Base-by-base conservation (phyloP, 108 stramenopile genomes). In the Cylindrotheca fusiformis region DNA sequence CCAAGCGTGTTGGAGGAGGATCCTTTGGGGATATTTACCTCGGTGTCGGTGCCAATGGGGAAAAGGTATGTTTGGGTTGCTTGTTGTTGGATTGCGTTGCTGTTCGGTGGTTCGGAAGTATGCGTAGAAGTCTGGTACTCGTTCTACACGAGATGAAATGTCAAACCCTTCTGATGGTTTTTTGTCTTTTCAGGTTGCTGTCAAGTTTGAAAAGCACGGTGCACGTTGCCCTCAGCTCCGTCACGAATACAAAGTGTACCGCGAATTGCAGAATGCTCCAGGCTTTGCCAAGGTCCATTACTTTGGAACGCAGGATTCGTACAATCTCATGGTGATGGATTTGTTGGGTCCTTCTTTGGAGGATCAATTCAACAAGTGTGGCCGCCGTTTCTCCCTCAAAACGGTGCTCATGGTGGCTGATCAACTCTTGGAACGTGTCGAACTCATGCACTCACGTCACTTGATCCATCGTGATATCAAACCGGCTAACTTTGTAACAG, bases 281-380 rank as follows among this genome's bases (percentile, higher is more conserved):
- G 94, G 94, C 36, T 95, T 95, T 53, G 94, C 95, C 63, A 94
- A 98, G 69, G 96, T 98, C 41, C 94, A 96, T 71, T 97, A 96
- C 80, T 99, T 96, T 71, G 98, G 98, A 36, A 92, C 95, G 25
- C 95, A 97, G 63, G 93, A 96, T 67, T 93, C 88, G 36, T 99
- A 96, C 83, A 99, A 99, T 61, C 89, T 97, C 44, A 97, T 99
- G 98, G 98, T 99, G n/a, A 97, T 99, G 98, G 98, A 99, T 65
- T 79, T 99, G 4, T 81, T 99, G 14, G 98, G 98, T n/a, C 96
- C 95, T 21, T 95, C 94, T 21, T 73, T 99, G 5, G 98, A 99
- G 70, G 98, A 99, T 85, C 94, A 95, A 52, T 99, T 99, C 87
- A 97, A 97, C 81, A 96, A 96, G 66, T 97, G 96, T 67, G 96